Evolutionary conservation across 306 rosid genomes (phyloP).

Genomic region (Vachellia pachyceras): DNA sequence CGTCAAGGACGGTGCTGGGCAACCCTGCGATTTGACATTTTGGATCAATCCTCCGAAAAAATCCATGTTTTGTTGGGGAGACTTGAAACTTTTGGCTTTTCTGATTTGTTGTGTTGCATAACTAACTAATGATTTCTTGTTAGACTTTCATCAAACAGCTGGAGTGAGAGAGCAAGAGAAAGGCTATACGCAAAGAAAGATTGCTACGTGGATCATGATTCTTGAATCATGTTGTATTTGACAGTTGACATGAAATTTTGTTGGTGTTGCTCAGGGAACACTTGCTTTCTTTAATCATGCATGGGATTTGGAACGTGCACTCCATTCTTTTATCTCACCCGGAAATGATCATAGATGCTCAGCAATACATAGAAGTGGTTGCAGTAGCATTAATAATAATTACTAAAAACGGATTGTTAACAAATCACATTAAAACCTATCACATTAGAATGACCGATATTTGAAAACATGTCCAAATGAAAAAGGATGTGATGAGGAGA

Average conservation of each 20-base stretch:
- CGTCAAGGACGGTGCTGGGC: neutral
- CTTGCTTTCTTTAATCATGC: neutral
- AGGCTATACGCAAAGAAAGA: neutral
- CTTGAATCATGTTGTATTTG: neutral
- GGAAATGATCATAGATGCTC: neutral
- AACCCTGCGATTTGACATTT: neutral
- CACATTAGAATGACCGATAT: neutral
- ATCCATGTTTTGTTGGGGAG: neutral
- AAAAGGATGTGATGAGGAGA: neutral
- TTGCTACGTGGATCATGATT: neutral
- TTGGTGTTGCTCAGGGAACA: neutral
- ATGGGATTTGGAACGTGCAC: neutral
- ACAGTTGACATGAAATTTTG: neutral
- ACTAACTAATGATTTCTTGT: neutral
- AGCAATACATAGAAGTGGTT: neutral
- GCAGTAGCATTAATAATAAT: too few species aligned
- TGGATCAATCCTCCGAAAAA: neutral
- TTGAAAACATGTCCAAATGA: neutral
- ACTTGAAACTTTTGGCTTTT: neutral
- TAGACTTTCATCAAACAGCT: slow-evolving; percentile 4
- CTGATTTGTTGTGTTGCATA: neutral
- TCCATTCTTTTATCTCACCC: neutral
- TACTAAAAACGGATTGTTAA: neutral
- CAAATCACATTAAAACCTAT: neutral
- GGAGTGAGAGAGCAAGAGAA: neutral